Evolutionary conservation across 1,139 yeast species (phyloP).

Genomic region (Magnusiomyces magnusii): DNA sequence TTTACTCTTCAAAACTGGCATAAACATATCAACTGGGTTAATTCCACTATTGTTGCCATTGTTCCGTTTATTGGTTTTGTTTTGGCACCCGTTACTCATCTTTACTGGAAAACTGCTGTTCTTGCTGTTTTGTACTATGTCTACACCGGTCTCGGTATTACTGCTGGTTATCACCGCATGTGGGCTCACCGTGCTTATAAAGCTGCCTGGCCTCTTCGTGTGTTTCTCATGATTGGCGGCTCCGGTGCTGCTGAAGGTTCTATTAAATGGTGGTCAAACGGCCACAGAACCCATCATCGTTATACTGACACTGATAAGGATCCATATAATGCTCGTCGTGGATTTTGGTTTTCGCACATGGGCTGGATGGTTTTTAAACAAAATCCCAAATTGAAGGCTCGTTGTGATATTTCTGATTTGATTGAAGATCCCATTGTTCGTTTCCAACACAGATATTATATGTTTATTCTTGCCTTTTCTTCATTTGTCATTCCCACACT

Average conservation of each 20-base stretch:
- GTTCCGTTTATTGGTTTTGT: constrained; percentile 62
- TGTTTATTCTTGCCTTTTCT: constrained; percentile 54
- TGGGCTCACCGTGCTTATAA: constrained; percentile 87
- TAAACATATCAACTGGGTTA: constrained; percentile 89
- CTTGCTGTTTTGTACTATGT: constrained; percentile 58
- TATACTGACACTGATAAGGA: constrained; percentile 95
- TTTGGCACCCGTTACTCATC: constrained; percentile 47
- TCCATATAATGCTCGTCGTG: constrained; percentile 94
- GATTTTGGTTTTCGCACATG: constrained; percentile 92
- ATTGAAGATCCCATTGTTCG: constrained; percentile 84
- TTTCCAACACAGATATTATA: constrained; percentile 89
- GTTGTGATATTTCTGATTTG: constrained; percentile 93
- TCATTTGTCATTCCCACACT: constrained; percentile 70
- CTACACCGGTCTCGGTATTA: constrained; percentile 79
- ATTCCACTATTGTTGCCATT: constrained; percentile 63
- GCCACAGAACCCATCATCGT: constrained; percentile 96
- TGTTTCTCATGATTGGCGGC: constrained; percentile 76
- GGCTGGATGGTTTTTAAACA: constrained; percentile 97
- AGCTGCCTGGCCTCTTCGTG: constrained; percentile 61
- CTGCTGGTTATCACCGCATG: constrained; percentile 89
- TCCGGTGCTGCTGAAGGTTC: constrained; percentile 97
- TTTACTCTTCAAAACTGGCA: constrained; percentile 82
- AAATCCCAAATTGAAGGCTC: constrained; percentile 88
- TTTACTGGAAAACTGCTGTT: constrained; percentile 51
- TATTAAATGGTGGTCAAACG: constrained; percentile 98